These are phyloP conservation scores for Cyberlindnera lachancei DNA, from an alignment of 805 yeast genomes.

Conservation along the genomic window DNA sequence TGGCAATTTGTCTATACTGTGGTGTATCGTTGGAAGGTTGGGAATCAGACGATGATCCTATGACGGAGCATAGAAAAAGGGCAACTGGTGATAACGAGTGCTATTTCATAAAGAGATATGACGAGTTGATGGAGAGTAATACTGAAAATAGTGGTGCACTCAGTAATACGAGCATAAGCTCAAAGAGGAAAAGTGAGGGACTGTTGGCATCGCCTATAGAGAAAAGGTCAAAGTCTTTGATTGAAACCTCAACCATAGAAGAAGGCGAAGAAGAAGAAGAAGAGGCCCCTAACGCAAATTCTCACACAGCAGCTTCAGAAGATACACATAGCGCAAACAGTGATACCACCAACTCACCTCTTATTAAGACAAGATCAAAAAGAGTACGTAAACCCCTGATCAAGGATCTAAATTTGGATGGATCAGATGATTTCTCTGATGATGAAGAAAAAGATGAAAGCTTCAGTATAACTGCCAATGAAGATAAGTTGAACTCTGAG, in stretches of 20 bases:
- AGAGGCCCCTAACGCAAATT: not conserved
- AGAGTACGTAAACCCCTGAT: slow-evolving; percentile 9
- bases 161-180: slow-evolving; percentile 1
- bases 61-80: slow-evolving; percentile 45
- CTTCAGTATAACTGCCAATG: slow-evolving; percentile 19
- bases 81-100: slow-evolving; percentile 31
- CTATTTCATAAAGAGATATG: slow-evolving; percentile 21
- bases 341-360: too few species aligned
- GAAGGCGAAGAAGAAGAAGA: slow-evolving; percentile 2
- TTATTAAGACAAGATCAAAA: slow-evolving; percentile 8
- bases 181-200: slow-evolving; percentile 1
- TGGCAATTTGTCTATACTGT: slow-evolving; percentile 59
- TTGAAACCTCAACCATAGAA: slow-evolving; percentile 2
- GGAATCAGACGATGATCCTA: slow-evolving; percentile 60
- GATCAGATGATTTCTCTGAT: slow-evolving; percentile 1
- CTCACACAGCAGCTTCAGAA: not conserved
- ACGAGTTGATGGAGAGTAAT: too few species aligned
- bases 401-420: slow-evolving; percentile 5
- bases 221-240: slow-evolving; percentile 1
- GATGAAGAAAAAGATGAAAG: slow-evolving; percentile 12
- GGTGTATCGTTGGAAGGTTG: slow-evolving; percentile 61
- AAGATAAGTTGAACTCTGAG: slow-evolving; percentile 13
- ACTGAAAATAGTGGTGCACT: too few species aligned
- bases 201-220: not conserved
- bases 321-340: not conserved